These are phyloP conservation scores for Colletotrichum sp. DNA, from an alignment of 2,329 filamentous ascomycete genomes.

Conservation along the genomic window DNA sequence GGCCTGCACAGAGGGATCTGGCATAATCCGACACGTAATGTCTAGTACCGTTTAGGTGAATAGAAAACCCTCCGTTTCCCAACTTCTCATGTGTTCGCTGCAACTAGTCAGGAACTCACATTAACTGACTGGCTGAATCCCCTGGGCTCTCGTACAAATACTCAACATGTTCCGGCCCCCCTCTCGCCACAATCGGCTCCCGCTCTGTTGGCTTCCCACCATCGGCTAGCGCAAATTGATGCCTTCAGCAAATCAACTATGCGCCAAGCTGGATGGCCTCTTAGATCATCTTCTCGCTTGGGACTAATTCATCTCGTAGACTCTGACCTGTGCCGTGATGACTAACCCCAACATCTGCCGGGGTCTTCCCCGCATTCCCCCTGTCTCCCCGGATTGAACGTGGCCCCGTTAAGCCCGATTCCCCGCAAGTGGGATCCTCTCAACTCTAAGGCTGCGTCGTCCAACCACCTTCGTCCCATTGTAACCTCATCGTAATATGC, in stretches of 20 bases:
- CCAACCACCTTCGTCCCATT: background rate
- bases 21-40: constrained; percentile 16
- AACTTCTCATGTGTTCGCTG: background rate
- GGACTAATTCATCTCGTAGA: background rate
- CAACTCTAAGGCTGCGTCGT: background rate
- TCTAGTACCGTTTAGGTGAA: background rate
- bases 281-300: background rate
- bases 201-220: background rate
- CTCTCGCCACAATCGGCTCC: background rate
- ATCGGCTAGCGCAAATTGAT: background rate
- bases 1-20: background rate
- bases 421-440: background rate
- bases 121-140: background rate
- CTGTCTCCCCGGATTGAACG: background rate
- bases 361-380: background rate
- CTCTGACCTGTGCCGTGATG: background rate
- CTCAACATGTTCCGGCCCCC: rapidly evolving
- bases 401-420: background rate
- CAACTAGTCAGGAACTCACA: background rate
- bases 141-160: background rate
- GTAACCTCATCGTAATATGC: background rate
- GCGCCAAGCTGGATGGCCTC: background rate
- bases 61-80: background rate
- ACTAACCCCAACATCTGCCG: background rate
- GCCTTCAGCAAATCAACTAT: background rate